These are phyloP conservation scores for Globisporangium lucens DNA, from an alignment of 352 stramenopile genomes.

Conservation along the genomic window DNA sequence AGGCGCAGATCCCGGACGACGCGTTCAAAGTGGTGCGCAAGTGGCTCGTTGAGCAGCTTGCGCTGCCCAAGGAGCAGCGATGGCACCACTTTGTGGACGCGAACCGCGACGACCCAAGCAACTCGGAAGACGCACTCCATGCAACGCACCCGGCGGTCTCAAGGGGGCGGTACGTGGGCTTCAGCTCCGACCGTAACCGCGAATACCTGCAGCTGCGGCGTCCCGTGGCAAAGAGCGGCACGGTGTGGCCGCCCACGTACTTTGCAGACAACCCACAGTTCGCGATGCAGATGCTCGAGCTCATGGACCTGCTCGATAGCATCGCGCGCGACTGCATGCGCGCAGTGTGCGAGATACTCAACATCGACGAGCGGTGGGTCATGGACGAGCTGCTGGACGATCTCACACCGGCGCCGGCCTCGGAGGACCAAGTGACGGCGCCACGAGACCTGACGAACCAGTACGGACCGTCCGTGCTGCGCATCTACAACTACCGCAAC, in stretches of 20 bases:
- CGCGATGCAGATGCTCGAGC: conserved; percentile 48
- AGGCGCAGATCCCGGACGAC: conserved; percentile 48
- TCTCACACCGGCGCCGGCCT: conserved; percentile 27
- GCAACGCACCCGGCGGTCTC: conserved; percentile 47
- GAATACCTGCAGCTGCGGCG: conserved; percentile 78
- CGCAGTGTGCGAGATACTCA: conserved; percentile 65
- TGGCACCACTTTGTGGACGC: conserved; percentile 76
- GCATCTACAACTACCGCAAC: conserved; percentile 85
- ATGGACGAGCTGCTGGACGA: conserved; percentile 71
- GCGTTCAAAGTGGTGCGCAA: conserved; percentile 58
- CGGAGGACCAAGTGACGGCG: conserved; percentile 22
- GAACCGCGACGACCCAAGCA: conserved; percentile 2
- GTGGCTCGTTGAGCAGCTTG: conserved; percentile 58
- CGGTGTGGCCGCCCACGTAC: conserved; percentile 69
- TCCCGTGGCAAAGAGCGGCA: conserved; percentile 60
- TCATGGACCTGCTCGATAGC: conserved; percentile 61
- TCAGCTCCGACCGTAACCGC: conserved; percentile 63
- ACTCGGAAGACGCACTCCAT: conserved; percentile 19
- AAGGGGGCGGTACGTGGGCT: conserved; percentile 68
- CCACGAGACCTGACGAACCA: conserved; percentile 50
- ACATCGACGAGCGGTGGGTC: conserved; percentile 61
- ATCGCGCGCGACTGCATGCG: conserved; percentile 75
- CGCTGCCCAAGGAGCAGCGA: conserved; percentile 42
- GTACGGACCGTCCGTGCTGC: conserved; percentile 78
- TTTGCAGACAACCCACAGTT: conserved; percentile 59